Conservation (phyloP, 2,329 filamentous ascomycete species). For the Sporothrix pseudoabietina region DNA sequence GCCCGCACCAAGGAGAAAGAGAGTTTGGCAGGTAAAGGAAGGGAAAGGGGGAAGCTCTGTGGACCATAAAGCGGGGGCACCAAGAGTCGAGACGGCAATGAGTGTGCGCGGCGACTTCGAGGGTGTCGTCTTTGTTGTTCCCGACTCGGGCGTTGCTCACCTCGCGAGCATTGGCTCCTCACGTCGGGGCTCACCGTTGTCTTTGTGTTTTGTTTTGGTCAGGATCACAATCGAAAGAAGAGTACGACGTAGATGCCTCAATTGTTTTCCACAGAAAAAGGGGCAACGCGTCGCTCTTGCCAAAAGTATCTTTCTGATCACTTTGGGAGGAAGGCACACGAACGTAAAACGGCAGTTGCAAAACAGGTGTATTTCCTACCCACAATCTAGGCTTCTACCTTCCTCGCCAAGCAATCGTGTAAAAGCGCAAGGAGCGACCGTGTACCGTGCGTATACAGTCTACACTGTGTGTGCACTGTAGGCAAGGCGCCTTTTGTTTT, state of each 20-base stretch:
- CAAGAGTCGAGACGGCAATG: neutral
- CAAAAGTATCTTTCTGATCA: neutral
- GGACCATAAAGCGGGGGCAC: neutral
- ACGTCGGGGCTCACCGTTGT: neutral
- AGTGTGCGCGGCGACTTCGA: neutral
- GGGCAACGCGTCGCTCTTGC: neutral
- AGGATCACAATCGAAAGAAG: neutral
- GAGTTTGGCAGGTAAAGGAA: neutral
- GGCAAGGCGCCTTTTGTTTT: neutral
- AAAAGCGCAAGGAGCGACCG: neutral
- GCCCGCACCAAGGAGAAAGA: neutral
- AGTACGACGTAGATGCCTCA: neutral
- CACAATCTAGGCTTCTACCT: neutral
- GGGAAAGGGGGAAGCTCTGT: neutral
- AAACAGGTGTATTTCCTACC: neutral
- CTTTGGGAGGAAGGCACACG: neutral
- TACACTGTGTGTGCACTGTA: neutral
- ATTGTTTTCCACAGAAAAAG: too few relatives aligned
- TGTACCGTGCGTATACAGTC: neutral
- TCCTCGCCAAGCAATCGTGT: neutral
- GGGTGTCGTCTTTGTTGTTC: neutral
- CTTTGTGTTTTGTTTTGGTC: neutral
- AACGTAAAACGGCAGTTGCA: neutral
- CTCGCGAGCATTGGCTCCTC: neutral
- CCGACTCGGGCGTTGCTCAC: neutral